A percentile compares a stretch with the other conserved stretches of the same genome.
Evolutionary conservation across 2,329 filamentous ascomycete species (phyloP).

Genomic region (Talaromyces funiculosus): DNA sequence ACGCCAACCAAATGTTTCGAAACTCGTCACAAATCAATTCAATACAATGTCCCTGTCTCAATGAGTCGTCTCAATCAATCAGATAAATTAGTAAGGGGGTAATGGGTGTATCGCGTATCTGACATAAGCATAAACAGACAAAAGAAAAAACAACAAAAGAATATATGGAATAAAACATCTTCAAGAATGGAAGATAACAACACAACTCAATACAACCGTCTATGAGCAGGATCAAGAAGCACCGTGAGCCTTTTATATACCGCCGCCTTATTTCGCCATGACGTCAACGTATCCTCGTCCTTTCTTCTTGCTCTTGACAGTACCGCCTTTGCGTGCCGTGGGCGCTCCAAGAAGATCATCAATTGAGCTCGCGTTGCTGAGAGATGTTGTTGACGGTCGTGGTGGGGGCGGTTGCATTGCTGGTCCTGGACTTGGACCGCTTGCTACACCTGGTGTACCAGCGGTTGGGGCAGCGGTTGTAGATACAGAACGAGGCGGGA

Average conservation of each 20-base stretch:
- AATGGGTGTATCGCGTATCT: not conserved
- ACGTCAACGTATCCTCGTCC: conserved; percentile 90
- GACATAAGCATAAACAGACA: not conserved
- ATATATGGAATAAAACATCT: not conserved
- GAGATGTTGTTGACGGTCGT: conserved; percentile 67
- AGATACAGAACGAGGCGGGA: conserved; percentile 32
- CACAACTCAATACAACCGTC: not conserved
- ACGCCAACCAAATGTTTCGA: not conserved
- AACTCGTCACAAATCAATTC: not conserved
- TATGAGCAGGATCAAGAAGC: too few species aligned
- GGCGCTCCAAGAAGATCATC: conserved; percentile 82
- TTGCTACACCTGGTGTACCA: conserved; percentile 20
- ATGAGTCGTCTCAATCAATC: not conserved
- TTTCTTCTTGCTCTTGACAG: conserved; percentile 69
- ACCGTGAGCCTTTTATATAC: not conserved
- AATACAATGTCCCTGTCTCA: not conserved
- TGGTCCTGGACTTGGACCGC: conserved; percentile 24
- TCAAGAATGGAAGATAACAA: not conserved
- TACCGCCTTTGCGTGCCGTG: conserved; percentile 59
- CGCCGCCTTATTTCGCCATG: conserved; percentile 71
- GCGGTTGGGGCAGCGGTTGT: conserved; percentile 25
- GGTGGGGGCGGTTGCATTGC: conserved; percentile 41
- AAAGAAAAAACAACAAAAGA: not conserved
- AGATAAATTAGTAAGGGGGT: not conserved
- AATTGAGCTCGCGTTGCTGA: conserved; percentile 90